phyloP scores from a whole-genome alignment of 805 yeast genomes.

The Pichia nakasei region DNA sequence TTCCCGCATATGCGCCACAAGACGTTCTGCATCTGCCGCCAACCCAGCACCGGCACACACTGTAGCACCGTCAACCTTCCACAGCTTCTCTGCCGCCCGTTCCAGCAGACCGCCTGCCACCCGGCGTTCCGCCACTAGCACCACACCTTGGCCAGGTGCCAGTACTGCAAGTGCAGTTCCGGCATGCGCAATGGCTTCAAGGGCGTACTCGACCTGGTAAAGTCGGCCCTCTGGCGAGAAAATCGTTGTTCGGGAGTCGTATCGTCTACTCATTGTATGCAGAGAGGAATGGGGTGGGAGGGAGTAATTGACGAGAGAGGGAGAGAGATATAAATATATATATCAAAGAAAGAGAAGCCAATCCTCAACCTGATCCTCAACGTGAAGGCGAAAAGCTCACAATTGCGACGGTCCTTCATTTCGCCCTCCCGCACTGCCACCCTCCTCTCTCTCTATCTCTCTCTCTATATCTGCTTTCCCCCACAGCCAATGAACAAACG shows the following conservation, averaged over 20 bases:
- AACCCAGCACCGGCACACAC: constrained; percentile 96
- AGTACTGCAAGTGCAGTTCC: constrained; percentile 77
- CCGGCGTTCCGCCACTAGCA: constrained; percentile 92
- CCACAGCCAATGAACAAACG: too few relatives aligned
- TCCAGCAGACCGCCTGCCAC: too few relatives aligned
- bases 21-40: constrained; percentile 92
- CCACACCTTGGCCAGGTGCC: constrained; percentile 74
- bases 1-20: constrained; percentile 80
- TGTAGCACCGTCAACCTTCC: constrained; percentile 57
- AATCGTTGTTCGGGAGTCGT: constrained; percentile 97
- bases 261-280: constrained; percentile 73
- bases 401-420: too few relatives aligned
- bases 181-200: constrained; percentile 74
- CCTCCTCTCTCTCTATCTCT: too few relatives aligned
- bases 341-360: too few relatives aligned
- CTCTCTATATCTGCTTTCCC: too few relatives aligned
- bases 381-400: too few relatives aligned
- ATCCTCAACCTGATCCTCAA: too few relatives aligned
- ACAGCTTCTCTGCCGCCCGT: constrained; percentile 95
- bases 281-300: too few relatives aligned
- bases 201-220: constrained; percentile 93
- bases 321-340: not conserved
- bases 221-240: constrained; percentile 98
- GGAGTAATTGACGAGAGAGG: too few relatives aligned
- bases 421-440: too few relatives aligned